Conservation (phyloP, 2,329 filamentous ascomycete species). For the Aureobasidium sp. region DNA sequence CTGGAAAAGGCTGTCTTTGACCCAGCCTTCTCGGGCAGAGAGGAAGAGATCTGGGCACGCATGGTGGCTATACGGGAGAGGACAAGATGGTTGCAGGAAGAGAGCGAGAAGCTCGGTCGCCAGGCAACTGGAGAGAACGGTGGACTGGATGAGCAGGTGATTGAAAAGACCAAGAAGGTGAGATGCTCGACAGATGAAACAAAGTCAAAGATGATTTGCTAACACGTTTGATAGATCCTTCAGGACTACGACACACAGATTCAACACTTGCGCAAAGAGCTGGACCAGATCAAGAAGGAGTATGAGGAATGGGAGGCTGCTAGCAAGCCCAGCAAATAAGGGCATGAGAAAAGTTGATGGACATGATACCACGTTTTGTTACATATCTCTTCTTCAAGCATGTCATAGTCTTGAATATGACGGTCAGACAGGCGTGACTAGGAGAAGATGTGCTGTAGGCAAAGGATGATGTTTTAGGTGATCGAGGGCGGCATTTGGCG, state of each 20-base stretch:
- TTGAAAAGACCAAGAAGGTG: conserved; percentile 68
- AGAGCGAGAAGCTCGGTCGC: conserved; percentile 59
- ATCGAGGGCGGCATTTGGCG: neutral
- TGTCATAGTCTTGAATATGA: no score
- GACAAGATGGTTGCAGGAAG: conserved; percentile 61
- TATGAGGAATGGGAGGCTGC: conserved; percentile 46
- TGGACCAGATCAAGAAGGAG: conserved; percentile 50
- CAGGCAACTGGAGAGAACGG: conserved; percentile 36
- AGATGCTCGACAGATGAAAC: conserved; percentile 18
- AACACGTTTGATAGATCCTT: conserved; percentile 49
- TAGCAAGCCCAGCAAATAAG: conserved; percentile 11
- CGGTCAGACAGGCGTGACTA: no score
- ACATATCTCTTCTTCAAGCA: neutral
- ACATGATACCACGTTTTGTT: neutral
- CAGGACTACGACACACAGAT: conserved; percentile 78
- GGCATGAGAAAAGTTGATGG: neutral
- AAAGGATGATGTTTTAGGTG: neutral
- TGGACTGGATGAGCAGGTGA: conserved; percentile 59
- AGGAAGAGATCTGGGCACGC: conserved; percentile 80
- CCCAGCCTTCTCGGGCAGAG: conserved; percentile 63
- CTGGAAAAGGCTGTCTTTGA: conserved; percentile 65
- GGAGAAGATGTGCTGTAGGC: neutral
- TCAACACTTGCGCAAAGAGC: conserved; percentile 60
- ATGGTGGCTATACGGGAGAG: conserved; percentile 67
- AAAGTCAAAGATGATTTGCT: conserved; percentile 12